Evolutionary conservation across 352 stramenopile genomes (phyloP).

Genomic region (Phytophthora pluvialis): DNA sequence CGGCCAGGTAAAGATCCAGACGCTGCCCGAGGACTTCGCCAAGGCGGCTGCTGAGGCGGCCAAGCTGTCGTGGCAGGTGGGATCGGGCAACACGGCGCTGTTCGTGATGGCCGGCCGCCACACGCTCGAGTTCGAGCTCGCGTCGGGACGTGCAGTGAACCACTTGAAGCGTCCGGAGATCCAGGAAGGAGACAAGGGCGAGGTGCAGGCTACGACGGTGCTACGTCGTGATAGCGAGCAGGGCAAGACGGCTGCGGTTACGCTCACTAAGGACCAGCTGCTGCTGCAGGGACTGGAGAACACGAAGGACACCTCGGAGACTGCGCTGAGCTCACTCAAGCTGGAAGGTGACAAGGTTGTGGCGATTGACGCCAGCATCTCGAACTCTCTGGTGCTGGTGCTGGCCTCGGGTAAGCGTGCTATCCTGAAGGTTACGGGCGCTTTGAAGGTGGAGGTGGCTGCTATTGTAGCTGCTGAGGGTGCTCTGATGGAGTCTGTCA

Average conservation of each 20-base stretch:
- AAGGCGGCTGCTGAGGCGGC: constrained; percentile 28
- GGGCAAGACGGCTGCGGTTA: constrained; percentile 39
- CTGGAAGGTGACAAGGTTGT: constrained; percentile 42
- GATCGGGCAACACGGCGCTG: constrained; percentile 50
- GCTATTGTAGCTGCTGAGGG: constrained; percentile 49
- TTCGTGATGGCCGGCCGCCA: constrained; percentile 55
- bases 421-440: constrained; percentile 55
- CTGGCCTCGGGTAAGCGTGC: constrained; percentile 66
- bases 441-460: constrained; percentile 46
- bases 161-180: constrained; percentile 44
- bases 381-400: constrained; percentile 54
- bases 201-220: constrained; percentile 28
- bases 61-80: constrained; percentile 47
- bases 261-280: constrained; percentile 39
- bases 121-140: constrained; percentile 51
- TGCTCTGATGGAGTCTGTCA: constrained; percentile 60
- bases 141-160: constrained; percentile 44
- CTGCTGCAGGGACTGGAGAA: constrained; percentile 49
- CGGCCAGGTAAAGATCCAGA: constrained; percentile 50
- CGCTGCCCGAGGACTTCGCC: constrained; percentile 41
- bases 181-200: constrained; percentile 37
- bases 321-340: constrained; percentile 45
- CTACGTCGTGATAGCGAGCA: constrained; percentile 48
- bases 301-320: constrained; percentile 28
- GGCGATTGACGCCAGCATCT: constrained; percentile 48